A percentile compares a stretch with the other conserved stretches of the same genome.
phyloP scores from a whole-genome alignment of 352 stramenopile species.

The Globisporangium takayamanum region DNA sequence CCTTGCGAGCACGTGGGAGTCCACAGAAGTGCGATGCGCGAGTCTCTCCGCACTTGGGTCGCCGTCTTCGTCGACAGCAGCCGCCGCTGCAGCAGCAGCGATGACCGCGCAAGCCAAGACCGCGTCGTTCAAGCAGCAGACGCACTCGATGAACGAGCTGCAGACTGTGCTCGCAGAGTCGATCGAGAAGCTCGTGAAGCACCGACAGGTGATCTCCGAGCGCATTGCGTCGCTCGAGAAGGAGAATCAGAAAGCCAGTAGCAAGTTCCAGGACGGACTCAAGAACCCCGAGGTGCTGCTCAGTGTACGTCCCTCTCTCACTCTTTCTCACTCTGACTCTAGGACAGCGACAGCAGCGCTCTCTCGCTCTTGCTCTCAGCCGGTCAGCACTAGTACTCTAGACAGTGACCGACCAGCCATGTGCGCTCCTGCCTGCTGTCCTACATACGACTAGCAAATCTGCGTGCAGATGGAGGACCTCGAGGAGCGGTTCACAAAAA shows the following conservation, averaged over 20 bases:
- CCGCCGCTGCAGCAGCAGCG: background rate
- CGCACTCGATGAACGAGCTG: constrained; percentile 56
- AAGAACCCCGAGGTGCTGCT: constrained; percentile 51
- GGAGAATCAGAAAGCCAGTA: constrained; percentile 46
- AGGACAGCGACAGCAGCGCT: background rate
- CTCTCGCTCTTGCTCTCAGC: background rate
- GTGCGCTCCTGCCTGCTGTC: background rate
- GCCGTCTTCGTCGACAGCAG: background rate
- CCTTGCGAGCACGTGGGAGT: constrained; percentile 49
- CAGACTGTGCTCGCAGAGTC: constrained; percentile 47
- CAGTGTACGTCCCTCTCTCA: constrained; percentile 18
- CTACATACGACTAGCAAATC: constrained; percentile 39
- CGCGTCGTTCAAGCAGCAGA: constrained; percentile 50
- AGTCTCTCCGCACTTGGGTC: constrained; percentile 7
- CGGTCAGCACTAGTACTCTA: too few relatives aligned
- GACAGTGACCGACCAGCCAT: background rate
- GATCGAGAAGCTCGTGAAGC: constrained; percentile 50
- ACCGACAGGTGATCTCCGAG: constrained; percentile 48
- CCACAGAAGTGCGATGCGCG: constrained; percentile 10
- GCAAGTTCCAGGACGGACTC: constrained; percentile 62
- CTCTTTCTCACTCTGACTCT: background rate
- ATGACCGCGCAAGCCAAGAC: constrained; percentile 6
- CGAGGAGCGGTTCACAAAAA: constrained; percentile 82
- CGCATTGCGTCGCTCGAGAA: constrained; percentile 57
- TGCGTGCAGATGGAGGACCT: constrained; percentile 76